A percentile compares a stretch with the other conserved stretches of the same genome.
Evolutionary conservation across 305 asterid genomes (phyloP).

Genomic region (Lippia alba): DNA sequence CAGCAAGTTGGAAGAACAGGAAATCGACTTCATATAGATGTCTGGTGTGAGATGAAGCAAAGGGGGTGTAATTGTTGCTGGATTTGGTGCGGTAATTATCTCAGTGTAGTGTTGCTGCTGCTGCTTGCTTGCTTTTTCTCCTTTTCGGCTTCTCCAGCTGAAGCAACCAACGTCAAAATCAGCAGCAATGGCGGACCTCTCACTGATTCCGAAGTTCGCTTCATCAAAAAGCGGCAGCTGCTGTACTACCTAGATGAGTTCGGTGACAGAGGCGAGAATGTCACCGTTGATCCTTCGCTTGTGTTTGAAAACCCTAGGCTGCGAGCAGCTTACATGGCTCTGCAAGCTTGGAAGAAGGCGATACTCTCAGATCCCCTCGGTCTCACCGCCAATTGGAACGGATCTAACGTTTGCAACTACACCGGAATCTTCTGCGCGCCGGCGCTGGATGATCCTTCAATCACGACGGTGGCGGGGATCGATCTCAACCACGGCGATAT

Average conservation of each 20-base stretch:
- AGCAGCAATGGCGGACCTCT: constrained; percentile 63
- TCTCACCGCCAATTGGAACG: constrained; percentile 65
- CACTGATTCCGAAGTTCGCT: constrained; percentile 57
- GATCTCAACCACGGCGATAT: constrained; percentile 90
- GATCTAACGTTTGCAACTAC: constrained; percentile 76
- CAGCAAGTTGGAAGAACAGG: no score
- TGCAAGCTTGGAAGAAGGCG: constrained; percentile 90
- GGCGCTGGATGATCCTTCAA: constrained; percentile 57
- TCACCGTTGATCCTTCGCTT: constrained; percentile 64
- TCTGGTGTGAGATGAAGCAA: constrained; percentile 70
- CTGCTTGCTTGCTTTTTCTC: constrained; percentile 4
- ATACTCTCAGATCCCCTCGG: constrained; percentile 81
- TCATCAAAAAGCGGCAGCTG: constrained; percentile 67
- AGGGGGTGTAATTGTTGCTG: constrained; percentile 33
- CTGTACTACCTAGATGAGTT: constrained; percentile 76
- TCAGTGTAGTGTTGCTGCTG: constrained; percentile 28
- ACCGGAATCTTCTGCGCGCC: constrained; percentile 71
- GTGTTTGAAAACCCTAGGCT: constrained; percentile 69
- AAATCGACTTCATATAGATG: constrained; percentile 50
- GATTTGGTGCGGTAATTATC: constrained; percentile 37
- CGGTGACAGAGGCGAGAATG: constrained; percentile 73
- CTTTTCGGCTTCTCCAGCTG: constrained; percentile 11
- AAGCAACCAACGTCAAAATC: constrained; percentile 29
- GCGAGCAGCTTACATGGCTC: constrained; percentile 72
- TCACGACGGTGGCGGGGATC: constrained; percentile 71